Percentiles rank a stretch among this genome's conserved stretches.
These are phyloP conservation scores for Rubia balearica DNA, from an alignment of 305 asterid species.

Conservation along the genomic window DNA sequence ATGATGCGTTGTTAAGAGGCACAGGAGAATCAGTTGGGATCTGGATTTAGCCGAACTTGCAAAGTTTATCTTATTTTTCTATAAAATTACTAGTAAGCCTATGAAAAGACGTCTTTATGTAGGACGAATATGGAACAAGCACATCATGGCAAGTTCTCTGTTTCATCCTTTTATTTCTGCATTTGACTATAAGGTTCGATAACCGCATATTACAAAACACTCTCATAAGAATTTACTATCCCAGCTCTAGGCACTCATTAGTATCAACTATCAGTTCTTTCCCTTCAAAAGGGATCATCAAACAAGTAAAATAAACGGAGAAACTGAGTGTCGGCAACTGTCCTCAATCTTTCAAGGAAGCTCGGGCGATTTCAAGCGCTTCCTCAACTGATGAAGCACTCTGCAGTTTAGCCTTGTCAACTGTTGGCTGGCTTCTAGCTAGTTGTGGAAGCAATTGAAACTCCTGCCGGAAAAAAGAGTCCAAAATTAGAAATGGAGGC, in stretches of 20 bases:
- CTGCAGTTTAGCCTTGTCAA: conserved; percentile 63
- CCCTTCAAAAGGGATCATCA: not conserved
- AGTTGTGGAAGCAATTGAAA: conserved; percentile 84
- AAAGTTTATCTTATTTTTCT: too few relatives aligned
- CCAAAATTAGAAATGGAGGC: not conserved
- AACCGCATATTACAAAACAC: not conserved
- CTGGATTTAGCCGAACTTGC: too few relatives aligned
- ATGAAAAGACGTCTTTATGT: not conserved
- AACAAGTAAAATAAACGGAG: not conserved
- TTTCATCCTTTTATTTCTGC: not conserved
- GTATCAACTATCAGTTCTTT: not conserved
- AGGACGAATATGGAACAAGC: not conserved
- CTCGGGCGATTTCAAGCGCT: conserved; percentile 63
- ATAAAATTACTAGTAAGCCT: too few relatives aligned
- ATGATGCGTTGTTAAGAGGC: too few relatives aligned
- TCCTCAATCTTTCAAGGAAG: conserved; percentile 37
- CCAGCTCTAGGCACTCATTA: not conserved
- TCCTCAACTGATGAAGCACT: conserved; percentile 84
- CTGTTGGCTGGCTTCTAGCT: conserved; percentile 66
- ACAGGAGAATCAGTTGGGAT: too few relatives aligned
- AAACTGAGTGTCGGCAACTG: conserved; percentile 15
- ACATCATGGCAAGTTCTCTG: not conserved
- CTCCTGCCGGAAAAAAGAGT: conserved; percentile 34
- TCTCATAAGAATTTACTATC: not conserved
- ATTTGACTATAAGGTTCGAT: not conserved